Percentiles rank a stretch among this genome's conserved stretches.
phyloP scores from a whole-genome alignment of 495 filamentous ascomycete genomes.

The Tuber microsphaerosporum region DNA sequence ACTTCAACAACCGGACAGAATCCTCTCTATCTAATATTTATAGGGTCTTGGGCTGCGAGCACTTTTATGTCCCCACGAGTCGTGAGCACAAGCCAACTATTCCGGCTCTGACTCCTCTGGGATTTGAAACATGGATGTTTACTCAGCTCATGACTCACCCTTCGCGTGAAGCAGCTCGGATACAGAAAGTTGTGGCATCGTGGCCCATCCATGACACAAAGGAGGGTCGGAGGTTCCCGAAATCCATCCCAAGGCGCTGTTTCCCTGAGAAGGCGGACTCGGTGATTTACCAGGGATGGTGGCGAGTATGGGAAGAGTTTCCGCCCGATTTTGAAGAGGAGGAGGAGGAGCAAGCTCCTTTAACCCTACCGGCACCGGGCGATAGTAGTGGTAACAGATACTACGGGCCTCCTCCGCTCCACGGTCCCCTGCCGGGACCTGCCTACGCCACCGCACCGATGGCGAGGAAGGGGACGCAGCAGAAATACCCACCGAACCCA shows the following conservation, averaged over 20 bases:
- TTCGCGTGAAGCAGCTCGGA: constrained; percentile 64
- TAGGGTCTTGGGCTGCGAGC: constrained; percentile 66
- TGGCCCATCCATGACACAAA: constrained; percentile 59
- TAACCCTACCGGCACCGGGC: constrained; percentile 30
- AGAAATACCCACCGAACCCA: constrained; percentile 8
- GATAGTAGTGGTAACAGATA: constrained; percentile 9
- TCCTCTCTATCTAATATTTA: constrained; percentile 60
- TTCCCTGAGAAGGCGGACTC: constrained; percentile 35
- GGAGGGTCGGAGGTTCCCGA: constrained; percentile 23
- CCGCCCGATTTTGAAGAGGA: constrained; percentile 33
- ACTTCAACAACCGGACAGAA: constrained; percentile 46
- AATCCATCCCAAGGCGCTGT: constrained; percentile 36
- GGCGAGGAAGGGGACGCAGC: background rate
- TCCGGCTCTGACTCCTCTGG: constrained; percentile 69
- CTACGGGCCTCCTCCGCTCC: constrained; percentile 30
- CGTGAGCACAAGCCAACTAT: constrained; percentile 56
- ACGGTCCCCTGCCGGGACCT: constrained; percentile 13
- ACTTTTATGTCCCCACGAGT: constrained; percentile 68
- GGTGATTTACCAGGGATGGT: constrained; percentile 34
- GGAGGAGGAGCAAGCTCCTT: constrained; percentile 31
- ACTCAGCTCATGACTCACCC: constrained; percentile 69
- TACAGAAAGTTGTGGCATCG: constrained; percentile 63
- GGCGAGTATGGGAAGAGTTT: constrained; percentile 36
- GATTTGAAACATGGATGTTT: constrained; percentile 73
- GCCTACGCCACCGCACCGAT: constrained; percentile 15